Evolutionary conservation across 305 asterid genomes (phyloP), one percentile per base, ranked within the genome.

Genomic region (Caryopteris hybrid): DNA sequence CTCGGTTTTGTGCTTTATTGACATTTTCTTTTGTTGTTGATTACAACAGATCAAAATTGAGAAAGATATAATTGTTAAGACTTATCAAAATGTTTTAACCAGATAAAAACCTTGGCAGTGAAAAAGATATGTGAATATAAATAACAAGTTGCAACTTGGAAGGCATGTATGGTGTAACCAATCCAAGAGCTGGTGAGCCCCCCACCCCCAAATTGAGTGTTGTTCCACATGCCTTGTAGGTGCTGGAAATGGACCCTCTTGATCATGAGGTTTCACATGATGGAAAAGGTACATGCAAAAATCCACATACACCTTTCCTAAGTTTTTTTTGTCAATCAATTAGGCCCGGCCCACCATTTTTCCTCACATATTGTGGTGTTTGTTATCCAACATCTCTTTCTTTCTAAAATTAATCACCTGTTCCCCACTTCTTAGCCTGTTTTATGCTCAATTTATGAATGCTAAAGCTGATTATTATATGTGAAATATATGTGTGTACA

Each of bases 291-390:
- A 8, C 29, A 48, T 6, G 29, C 74, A 16, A 20, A 46, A 74
- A 66, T 70, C 64, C 22, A 50, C 16, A 41, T 6, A 53, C 29
- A 8, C n/a, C 65, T 43, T 60, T 33, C 22, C 29, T 29, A 11
- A 20, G 22, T n/a, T n/a, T n/a, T 56, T 57, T 34, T 14, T 9
- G 43, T 8, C 55, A 47, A 21, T 58, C 14, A 25, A 29, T 22
- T 31, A n/a, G n/a, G n/a, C n/a, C n/a, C 21, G 77, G 79, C 45
- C 75, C 83, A 66, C 73, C 61, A 58, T 68, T 56, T 61, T n/a
- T 8, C 73, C 33, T 25, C 38, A 71, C 51, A 63, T 50, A 5
- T 18, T 62, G 77, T 41, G 47, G 51, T 31, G 21, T 51, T 54
- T 62, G 21, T 29, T 55, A 34, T 54, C 47, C 16, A n/a, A 16